Conservation (phyloP, 139 green algal species). For the Chlamydomonas schloesseri region DNA sequence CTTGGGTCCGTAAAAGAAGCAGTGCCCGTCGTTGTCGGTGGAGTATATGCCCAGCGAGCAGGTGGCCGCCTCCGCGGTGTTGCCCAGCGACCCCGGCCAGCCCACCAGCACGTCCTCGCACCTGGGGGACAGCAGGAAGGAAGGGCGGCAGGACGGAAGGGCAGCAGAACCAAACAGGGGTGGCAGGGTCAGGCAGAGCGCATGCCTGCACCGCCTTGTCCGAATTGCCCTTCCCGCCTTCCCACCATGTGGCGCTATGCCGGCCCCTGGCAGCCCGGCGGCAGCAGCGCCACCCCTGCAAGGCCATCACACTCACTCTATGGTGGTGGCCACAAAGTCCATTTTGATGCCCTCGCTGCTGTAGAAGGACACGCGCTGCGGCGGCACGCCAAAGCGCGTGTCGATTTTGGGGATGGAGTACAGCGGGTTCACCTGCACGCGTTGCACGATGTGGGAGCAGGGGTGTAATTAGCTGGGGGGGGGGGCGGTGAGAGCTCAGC, state of each 20-base stretch:
- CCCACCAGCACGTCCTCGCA: conserved; percentile 36
- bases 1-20: conserved; percentile 58
- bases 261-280: neutral
- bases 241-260: no score
- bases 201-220: no score
- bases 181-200: no score
- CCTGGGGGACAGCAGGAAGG: no score
- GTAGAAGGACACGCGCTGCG: conserved; percentile 59
- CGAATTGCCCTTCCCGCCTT: no score
- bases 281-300: no score
- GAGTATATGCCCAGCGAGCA: conserved; percentile 48
- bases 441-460: no score
- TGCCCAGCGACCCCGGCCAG: conserved; percentile 2
- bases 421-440: conserved; percentile 57
- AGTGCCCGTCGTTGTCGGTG: conserved; percentile 54
- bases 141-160: no score
- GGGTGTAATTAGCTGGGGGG: no score
- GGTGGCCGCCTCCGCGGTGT: neutral
- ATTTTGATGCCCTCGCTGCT: conserved; percentile 43
- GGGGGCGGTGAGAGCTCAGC: no score
- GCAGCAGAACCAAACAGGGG: neutral
- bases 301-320: conserved; percentile 41
- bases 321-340: conserved; percentile 51
- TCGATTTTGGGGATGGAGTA: conserved; percentile 7
- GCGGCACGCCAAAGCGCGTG: conserved; percentile 25